Base-by-base conservation (phyloP, 2,329 filamentous ascomycete species). In the Xylariales sp. region DNA sequence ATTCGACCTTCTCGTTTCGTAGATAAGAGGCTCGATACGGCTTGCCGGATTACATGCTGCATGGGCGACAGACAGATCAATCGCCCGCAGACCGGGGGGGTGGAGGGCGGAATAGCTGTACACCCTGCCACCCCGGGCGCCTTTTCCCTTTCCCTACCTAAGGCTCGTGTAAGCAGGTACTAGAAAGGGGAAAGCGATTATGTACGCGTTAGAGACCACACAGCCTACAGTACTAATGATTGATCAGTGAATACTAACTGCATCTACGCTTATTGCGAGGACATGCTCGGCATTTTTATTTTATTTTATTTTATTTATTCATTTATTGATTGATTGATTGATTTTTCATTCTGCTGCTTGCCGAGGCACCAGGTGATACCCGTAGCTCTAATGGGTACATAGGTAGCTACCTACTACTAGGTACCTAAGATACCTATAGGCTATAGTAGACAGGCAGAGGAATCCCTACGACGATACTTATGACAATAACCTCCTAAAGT, bases 141-240 rank as follows among this genome's bases (percentile, higher is more conserved):
- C 12, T 48, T 58, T 58, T 52, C 36, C 23, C 23, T 23, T 23
- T 23, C 23, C 23, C 23, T 23, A 30, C n/a, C n/a, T n/a, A n/a
- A n/a, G 16, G 59, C 32, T 53, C 43, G 34, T 58, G 28, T 56
- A 63, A 63, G 50, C 52, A 55, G 46, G 48, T 7, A 46, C 10
- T 49, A 41, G 39, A 41, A 32, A 58, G 30, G 30, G 49, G 59
- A 52, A 62, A 50, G 43, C 10, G 14, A 56, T 41, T 41, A 41
- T 41, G 39, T 45, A 16, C 23, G 32, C 3, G 32, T 50, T 41
- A 43, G 43, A 39, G 30, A 41, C 32, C 28, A 16, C 41, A 54
- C 14, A 23, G 36, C 34, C 36, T 32, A 53, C 30, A 55, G 10
- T 55, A 55, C 53, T 14, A 55, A 41, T 2, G 9, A 41, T 41